phyloP scores from a whole-genome alignment of 257 asterid species.

The Nicotiana obtusifolia region DNA sequence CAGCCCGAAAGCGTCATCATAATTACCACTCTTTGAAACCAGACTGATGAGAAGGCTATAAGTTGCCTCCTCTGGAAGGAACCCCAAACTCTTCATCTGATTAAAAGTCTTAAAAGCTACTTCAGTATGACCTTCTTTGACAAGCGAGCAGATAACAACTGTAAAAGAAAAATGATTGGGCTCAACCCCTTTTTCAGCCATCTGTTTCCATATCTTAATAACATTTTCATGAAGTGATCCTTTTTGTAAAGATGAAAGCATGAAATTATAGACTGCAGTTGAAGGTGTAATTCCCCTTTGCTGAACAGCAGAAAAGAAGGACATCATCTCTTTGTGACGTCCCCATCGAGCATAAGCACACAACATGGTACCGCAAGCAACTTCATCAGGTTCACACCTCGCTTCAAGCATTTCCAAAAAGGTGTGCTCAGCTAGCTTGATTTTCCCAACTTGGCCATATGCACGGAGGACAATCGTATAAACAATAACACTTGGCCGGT shows the following conservation, averaged over 20 bases:
- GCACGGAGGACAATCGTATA: conserved; percentile 83
- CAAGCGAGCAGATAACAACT: conserved; percentile 67
- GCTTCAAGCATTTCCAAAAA: conserved; percentile 96
- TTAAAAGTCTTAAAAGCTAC: conserved; percentile 58
- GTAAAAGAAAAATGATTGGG: conserved; percentile 79
- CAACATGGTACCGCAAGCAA: conserved; percentile 96
- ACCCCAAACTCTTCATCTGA: conserved; percentile 67
- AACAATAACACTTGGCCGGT: conserved; percentile 80
- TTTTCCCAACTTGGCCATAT: conserved; percentile 88
- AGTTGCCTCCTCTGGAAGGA: conserved; percentile 89
- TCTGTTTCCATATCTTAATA: conserved; percentile 55
- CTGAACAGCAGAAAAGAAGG: conserved; percentile 78
- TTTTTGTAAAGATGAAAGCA: conserved; percentile 91
- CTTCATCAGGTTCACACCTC: conserved; percentile 93
- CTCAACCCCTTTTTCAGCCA: conserved; percentile 52
- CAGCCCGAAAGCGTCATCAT: conserved; percentile 49
- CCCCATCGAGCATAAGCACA: conserved; percentile 95
- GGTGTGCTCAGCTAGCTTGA: conserved; percentile 79
- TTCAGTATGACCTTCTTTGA: conserved; percentile 53
- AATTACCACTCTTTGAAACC: conserved; percentile 47
- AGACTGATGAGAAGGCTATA: conserved; percentile 76
- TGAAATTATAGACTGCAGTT: conserved; percentile 72
- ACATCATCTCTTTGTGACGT: conserved; percentile 76
- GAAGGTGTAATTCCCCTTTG: conserved; percentile 66
- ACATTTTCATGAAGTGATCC: conserved; percentile 60